Evolutionary conservation across 352 stramenopile species (phyloP).

Genomic region (Phytophthora tentaculata): DNA sequence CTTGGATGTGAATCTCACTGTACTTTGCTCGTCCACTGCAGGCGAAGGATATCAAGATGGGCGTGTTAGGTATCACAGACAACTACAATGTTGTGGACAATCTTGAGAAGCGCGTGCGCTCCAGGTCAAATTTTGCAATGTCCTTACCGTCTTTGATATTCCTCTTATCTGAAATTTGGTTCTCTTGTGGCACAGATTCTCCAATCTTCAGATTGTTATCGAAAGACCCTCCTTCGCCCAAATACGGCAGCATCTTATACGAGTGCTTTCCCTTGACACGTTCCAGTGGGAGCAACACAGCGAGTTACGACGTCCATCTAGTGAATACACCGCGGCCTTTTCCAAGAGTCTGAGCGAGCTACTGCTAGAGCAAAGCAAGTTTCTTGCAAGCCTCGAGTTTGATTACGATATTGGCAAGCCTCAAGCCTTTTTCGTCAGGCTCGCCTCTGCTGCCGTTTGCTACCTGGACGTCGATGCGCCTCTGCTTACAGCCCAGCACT

Average conservation of each 20-base stretch:
- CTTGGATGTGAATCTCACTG: background rate
- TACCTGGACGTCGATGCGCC: slow-evolving; percentile 51
- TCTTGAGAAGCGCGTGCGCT: slow-evolving; percentile 84
- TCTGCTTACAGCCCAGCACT: slow-evolving; percentile 52
- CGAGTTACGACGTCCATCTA: slow-evolving; percentile 19
- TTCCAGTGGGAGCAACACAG: slow-evolving; percentile 38
- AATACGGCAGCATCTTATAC: slow-evolving; percentile 52
- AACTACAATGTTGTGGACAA: slow-evolving; percentile 87
- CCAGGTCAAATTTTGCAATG: too few species aligned
- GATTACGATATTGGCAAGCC: slow-evolving; percentile 82
- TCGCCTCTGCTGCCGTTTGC: slow-evolving; percentile 55
- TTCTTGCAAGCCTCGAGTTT: slow-evolving; percentile 67
- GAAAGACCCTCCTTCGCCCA: slow-evolving; percentile 61
- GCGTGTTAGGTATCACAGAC: slow-evolving; percentile 75
- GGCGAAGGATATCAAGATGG: slow-evolving; percentile 82
- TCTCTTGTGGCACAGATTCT: slow-evolving; percentile 59
- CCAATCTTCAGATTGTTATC: slow-evolving; percentile 81
- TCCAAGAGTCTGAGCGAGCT: slow-evolving; percentile 49
- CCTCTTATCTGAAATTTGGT: too few species aligned
- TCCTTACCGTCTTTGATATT: too few species aligned
- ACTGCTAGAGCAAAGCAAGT: slow-evolving; percentile 35
- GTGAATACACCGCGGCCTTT: slow-evolving; percentile 49
- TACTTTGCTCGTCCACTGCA: slow-evolving; percentile 28
- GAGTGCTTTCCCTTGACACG: slow-evolving; percentile 45
- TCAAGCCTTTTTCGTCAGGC: slow-evolving; percentile 67